These are phyloP conservation scores for Phytopythium sindhum DNA, from an alignment of 352 stramenopile genomes.

Conservation along the genomic window DNA sequence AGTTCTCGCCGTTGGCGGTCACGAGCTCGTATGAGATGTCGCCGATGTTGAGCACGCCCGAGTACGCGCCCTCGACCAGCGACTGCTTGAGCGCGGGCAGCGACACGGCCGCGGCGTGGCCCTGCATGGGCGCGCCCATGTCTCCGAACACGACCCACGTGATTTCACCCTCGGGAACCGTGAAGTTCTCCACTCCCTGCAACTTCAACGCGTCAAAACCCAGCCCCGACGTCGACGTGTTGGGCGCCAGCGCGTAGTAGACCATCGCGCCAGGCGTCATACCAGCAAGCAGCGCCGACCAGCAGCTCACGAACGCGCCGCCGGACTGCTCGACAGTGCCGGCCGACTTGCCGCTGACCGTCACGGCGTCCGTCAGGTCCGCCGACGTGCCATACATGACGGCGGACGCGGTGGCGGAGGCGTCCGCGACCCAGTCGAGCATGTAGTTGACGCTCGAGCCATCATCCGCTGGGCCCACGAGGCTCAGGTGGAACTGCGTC, in stretches of 20 bases:
- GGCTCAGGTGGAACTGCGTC: slow-evolving; percentile 67
- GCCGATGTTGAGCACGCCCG: slow-evolving; percentile 68
- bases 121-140: slow-evolving; percentile 50
- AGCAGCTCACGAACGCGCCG: slow-evolving; percentile 42
- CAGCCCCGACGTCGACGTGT: slow-evolving; percentile 9
- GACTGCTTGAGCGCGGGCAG: slow-evolving; percentile 60
- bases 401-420: slow-evolving; percentile 27
- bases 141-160: slow-evolving; percentile 82
- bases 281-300: slow-evolving; percentile 49
- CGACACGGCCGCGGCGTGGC: slow-evolving; percentile 51
- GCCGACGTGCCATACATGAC: slow-evolving; percentile 42
- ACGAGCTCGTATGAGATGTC: slow-evolving; percentile 73
- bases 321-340: slow-evolving; percentile 47
- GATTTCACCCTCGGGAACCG: slow-evolving; percentile 31
- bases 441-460: slow-evolving; percentile 47
- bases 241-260: slow-evolving; percentile 54
- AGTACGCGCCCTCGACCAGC: slow-evolving; percentile 31
- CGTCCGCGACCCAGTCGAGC: slow-evolving; percentile 64
- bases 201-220: slow-evolving; percentile 13
- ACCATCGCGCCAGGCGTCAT: slow-evolving; percentile 44
- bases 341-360: slow-evolving; percentile 26
- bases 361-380: slow-evolving; percentile 23
- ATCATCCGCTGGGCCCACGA: slow-evolving; percentile 30
- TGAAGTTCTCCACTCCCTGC: slow-evolving; percentile 35
- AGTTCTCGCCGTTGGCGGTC: slow-evolving; percentile 53